Base-by-base conservation (phyloP, 2,329 filamentous ascomycete species). In the Chaetoscypha palmicola region DNA sequence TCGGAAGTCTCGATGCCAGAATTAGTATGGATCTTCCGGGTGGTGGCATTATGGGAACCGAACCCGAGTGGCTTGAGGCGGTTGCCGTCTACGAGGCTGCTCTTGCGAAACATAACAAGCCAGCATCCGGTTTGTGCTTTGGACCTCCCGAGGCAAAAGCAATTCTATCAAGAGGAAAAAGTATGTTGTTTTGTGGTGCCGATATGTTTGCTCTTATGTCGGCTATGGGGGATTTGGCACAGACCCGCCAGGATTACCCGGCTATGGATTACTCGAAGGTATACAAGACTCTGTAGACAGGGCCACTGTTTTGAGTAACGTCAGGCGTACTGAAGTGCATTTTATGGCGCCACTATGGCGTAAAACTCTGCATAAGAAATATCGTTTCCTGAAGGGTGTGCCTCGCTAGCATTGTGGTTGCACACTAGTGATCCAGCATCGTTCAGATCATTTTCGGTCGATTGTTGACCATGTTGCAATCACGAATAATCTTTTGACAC, bases 31-130 rank as follows among this genome's bases (percentile, higher is more conserved):
- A 64, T 43, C 50, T 72, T 16, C 54, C 41, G 5, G 45, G 59
- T 2, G 60, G 49, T 26, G 62, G 62, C 2, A 21, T 52, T 36
- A 56, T 46, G 16, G 62, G 62, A 17, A 46, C 49, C 2, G 69
- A 72, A 55, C 62, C 62, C 11, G 68, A 69, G 46, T 72, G 67
- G 67, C 31, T 61, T 9, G 65, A 59, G 3, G 65, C 64, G 0
- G 56, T 64, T 0, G 61, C 61, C 4, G 57, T 64, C 38, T 71
- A 66, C 51, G 56, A 64, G 26, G 52, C 51, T n/a, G 61, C 62
- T 4, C 38, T 71, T 2, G 62, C 64, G 54, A 72, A 71, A 58
- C 69, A 72, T 51, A 60, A 71, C 54, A 71, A 67, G 60, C 68
- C 69, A 33, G 46, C 46, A 20, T 43, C 43, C 17, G 57, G 58